Evolutionary conservation across 352 stramenopile species (phyloP).

Genomic region (Pythium phragmitis): DNA sequence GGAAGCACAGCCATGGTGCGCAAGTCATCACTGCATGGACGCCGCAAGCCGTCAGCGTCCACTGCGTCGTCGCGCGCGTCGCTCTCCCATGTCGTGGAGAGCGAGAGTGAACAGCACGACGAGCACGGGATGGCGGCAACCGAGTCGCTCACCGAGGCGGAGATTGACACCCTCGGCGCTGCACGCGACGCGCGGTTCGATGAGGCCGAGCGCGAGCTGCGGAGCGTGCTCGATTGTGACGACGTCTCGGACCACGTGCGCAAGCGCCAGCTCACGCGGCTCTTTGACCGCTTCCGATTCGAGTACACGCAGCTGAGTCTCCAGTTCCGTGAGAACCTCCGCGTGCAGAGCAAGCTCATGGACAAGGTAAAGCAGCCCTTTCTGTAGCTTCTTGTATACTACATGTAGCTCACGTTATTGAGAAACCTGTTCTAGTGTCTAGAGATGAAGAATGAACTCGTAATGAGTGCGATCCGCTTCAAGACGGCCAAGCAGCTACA

Average conservation of each 20-base stretch:
- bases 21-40: slow-evolving; percentile 9
- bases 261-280: slow-evolving; percentile 57
- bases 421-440: slow-evolving; percentile 31
- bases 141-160: slow-evolving; percentile 3
- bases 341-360: slow-evolving; percentile 51
- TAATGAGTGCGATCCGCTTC: slow-evolving; percentile 53
- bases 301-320: slow-evolving; percentile 64
- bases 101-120: slow-evolving; percentile 16
- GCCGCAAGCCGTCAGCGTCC: slow-evolving; percentile 9
- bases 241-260: slow-evolving; percentile 45
- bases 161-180: slow-evolving; percentile 7
- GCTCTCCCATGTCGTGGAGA: slow-evolving; percentile 14
- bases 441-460: slow-evolving; percentile 70
- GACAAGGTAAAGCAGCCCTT: slow-evolving; percentile 38
- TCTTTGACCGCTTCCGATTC: slow-evolving; percentile 66
- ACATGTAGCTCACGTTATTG: too few species aligned
- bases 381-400: neutral
- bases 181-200: slow-evolving; percentile 34
- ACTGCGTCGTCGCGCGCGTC: neutral
- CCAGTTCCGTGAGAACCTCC: slow-evolving; percentile 51
- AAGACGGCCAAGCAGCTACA: slow-evolving; percentile 62
- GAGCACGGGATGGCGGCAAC: slow-evolving; percentile 7
- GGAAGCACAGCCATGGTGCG: slow-evolving; percentile 8
- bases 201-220: slow-evolving; percentile 45
- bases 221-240: slow-evolving; percentile 48